Evolutionary conservation across 2,329 filamentous ascomycete species (phyloP).

Genomic region (Pseudogymnoascus sp.): DNA sequence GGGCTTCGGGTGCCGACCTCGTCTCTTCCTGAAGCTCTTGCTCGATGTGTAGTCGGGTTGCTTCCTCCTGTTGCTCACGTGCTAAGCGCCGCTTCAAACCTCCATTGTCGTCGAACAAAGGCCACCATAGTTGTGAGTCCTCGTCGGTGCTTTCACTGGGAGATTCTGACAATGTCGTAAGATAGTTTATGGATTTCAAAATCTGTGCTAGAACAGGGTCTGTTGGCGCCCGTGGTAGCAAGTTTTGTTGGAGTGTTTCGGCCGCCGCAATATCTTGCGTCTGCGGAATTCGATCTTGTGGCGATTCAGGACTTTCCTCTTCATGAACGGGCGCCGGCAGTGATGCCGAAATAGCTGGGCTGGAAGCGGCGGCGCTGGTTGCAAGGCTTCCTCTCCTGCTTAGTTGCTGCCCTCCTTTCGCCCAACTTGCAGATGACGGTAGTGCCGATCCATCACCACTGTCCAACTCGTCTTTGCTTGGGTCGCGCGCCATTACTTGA

Average conservation of each 20-base stretch:
- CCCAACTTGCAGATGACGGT: slow-evolving; percentile 91
- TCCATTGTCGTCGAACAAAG: slow-evolving; percentile 73
- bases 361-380: slow-evolving; percentile 73
- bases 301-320: slow-evolving; percentile 36
- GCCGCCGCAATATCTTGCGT: slow-evolving; percentile 11
- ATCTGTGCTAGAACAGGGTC: slow-evolving; percentile 31
- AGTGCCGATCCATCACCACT: slow-evolving; percentile 80
- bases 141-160: slow-evolving; percentile 22
- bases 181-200: slow-evolving; percentile 39
- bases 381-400: slow-evolving; percentile 70
- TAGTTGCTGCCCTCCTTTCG: slow-evolving; percentile 57
- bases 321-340: slow-evolving; percentile 46
- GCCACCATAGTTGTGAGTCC: slow-evolving; percentile 27
- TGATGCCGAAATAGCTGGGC: slow-evolving; percentile 62
- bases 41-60: slow-evolving; percentile 44
- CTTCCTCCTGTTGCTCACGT: slow-evolving; percentile 57
- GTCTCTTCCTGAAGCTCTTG: slow-evolving; percentile 45
- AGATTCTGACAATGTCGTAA: slow-evolving; percentile 13
- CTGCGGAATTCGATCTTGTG: slow-evolving; percentile 10
- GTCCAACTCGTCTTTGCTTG: slow-evolving; percentile 70
- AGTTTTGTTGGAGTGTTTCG: slow-evolving; percentile 11
- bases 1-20: slow-evolving; percentile 37
- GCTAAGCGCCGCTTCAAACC: slow-evolving; percentile 63
- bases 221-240: slow-evolving; percentile 16
- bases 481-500: slow-evolving; percentile 64